Evolutionary conservation across 352 stramenopile species (phyloP).

Genomic region (Phytophthora tubulina): DNA sequence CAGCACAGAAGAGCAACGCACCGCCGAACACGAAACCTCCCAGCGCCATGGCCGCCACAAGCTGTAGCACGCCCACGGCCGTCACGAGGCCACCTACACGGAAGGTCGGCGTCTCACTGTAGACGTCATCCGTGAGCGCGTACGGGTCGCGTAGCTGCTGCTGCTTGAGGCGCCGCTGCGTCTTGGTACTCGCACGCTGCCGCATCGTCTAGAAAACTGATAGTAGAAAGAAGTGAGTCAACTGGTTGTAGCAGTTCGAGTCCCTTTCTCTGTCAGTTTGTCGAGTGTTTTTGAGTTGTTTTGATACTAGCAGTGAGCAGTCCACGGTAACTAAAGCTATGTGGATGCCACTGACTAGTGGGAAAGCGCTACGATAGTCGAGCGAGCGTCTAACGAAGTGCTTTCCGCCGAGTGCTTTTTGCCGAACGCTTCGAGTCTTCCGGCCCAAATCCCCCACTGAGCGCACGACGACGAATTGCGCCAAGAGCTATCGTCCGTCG

Average conservation of each 20-base stretch:
- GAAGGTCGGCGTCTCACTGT: slow-evolving; percentile 43
- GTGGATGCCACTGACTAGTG: slow-evolving; percentile 40
- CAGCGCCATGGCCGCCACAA: slow-evolving; percentile 34
- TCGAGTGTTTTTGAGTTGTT: neutral
- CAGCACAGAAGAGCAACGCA: slow-evolving; percentile 49
- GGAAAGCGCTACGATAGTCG: slow-evolving; percentile 26
- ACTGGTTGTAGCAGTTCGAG: neutral
- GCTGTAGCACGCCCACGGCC: slow-evolving; percentile 43
- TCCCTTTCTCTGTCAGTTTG: slow-evolving; percentile 13
- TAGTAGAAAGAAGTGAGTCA: neutral
- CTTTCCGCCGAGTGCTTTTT: slow-evolving; percentile 20
- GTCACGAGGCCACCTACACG: slow-evolving; percentile 50
- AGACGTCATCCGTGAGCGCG: slow-evolving; percentile 38
- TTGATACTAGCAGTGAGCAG: slow-evolving; percentile 37
- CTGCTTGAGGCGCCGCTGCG: slow-evolving; percentile 42
- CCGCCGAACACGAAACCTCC: slow-evolving; percentile 51
- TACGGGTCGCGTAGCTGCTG: slow-evolving; percentile 42
- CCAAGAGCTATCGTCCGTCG: slow-evolving; percentile 40
- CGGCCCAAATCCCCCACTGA: slow-evolving; percentile 40
- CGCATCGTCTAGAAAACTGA: slow-evolving; percentile 22
- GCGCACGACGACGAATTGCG: slow-evolving; percentile 13
- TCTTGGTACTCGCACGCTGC: slow-evolving; percentile 47
- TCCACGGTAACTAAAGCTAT: slow-evolving; percentile 9
- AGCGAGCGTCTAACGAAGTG: slow-evolving; percentile 19
- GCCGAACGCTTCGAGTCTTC: slow-evolving; percentile 25